These are phyloP conservation scores for Coemansia sp. DNA, from an alignment of 192 early-diverging fungal genomes.

Conservation along the genomic window DNA sequence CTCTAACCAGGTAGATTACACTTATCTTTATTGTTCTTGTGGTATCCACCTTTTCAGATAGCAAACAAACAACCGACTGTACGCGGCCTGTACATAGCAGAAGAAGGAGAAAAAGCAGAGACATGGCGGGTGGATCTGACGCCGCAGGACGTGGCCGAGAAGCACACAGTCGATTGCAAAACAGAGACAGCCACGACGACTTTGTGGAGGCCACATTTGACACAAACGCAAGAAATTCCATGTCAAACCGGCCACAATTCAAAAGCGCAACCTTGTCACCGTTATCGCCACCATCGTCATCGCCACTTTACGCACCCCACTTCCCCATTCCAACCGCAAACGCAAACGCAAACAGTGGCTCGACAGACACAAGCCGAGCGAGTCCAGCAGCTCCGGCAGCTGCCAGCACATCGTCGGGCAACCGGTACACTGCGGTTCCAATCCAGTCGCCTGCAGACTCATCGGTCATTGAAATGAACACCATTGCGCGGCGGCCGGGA, in stretches of 20 bases:
- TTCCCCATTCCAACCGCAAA: slow-evolving; percentile 19
- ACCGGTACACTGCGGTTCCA: slow-evolving; percentile 14
- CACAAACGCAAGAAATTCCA: background rate
- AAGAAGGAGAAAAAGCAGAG: background rate
- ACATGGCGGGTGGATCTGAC: background rate
- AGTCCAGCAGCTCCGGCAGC: background rate
- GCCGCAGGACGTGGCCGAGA: background rate
- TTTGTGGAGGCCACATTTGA: slow-evolving; percentile 43
- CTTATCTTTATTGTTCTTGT: no score
- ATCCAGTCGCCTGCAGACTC: slow-evolving; percentile 25
- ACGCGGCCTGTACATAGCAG: background rate
- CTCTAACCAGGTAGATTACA: no score
- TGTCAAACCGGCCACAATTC: background rate
- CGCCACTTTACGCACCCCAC: slow-evolving; percentile 32
- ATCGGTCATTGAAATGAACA: slow-evolving; percentile 21
- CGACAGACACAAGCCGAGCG: slow-evolving; percentile 4
- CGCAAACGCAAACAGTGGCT: background rate
- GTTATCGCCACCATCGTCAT: background rate
- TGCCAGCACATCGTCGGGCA: slow-evolving; percentile 7
- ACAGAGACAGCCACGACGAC: slow-evolving; percentile 30
- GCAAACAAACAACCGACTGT: background rate
- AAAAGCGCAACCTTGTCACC: background rate
- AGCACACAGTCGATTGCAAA: background rate
- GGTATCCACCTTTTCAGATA: no score
- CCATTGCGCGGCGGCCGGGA: slow-evolving; percentile 6